phyloP scores from a whole-genome alignment of 1,284 basidiomycete species.

The Ceratobasidium sp. region DNA sequence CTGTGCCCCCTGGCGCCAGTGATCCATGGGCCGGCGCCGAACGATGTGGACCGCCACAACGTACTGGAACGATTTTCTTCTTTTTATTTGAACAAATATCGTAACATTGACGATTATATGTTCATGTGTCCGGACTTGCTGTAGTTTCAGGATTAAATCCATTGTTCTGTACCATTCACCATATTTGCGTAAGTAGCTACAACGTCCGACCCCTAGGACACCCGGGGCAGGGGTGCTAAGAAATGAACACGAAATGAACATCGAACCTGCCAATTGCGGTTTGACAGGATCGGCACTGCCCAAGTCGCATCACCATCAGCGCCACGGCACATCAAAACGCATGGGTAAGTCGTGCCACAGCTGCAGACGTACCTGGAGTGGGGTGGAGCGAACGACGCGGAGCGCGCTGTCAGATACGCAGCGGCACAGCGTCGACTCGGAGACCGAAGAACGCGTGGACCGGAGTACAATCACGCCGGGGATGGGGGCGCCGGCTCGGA shows the following conservation, averaged over 20 bases:
- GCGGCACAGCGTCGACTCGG: background rate
- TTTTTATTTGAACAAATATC: conserved; percentile 22
- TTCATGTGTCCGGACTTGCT: background rate
- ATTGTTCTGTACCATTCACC: background rate
- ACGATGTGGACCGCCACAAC: background rate
- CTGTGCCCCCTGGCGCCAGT: conserved; percentile 7
- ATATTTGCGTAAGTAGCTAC: background rate
- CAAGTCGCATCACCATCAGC: background rate
- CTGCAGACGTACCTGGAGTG: background rate
- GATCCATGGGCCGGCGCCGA: background rate
- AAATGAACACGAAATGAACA: background rate
- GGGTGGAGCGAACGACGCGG: background rate
- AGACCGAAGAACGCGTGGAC: background rate
- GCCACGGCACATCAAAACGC: background rate
- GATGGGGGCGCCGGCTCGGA: background rate
- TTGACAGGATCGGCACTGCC: background rate
- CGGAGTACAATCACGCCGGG: background rate
- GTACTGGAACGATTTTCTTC: background rate
- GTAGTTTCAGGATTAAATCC: background rate
- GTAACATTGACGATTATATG: conserved; percentile 10
- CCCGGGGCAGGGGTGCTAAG: background rate
- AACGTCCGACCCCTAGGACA: background rate
- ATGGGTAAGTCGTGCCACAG: background rate
- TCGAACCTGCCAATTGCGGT: background rate
- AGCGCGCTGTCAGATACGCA: background rate